Base-by-base conservation (phyloP, 2,329 filamentous ascomycete genomes). In the Colletotrichum australisinense region DNA sequence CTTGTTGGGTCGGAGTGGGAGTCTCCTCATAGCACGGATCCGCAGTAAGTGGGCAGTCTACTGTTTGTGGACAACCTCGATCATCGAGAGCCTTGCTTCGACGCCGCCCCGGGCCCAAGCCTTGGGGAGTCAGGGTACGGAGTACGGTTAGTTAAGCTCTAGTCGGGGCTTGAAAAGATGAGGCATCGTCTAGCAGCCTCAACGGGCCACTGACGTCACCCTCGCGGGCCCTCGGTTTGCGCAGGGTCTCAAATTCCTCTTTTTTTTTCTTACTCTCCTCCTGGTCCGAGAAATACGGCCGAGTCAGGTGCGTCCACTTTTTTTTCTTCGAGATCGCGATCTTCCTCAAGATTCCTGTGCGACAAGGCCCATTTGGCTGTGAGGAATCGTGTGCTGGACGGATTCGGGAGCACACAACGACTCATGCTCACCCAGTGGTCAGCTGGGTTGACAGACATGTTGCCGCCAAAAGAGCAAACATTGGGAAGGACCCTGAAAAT, bases 161-260 rank as follows among this genome's bases (percentile, higher is more conserved):
- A 35, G 59, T 59, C 65, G 58, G 70, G 35, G 52, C 22, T 59
- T 65, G 38, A 19, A 42, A 42, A 42, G 38, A 42, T 19, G 63
- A 58, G 56, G n/a, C 42, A 63, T 49, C 42, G 59, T 69, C 42
- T n/a, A 49, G n/a, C 32, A 60, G 59, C 52, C 59, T 52, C 53
- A 59, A 55, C 55, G 46, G 46, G 46, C 24, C 35, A 66, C 60
- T 71, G 71, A 73, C 71, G 71, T 73, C 71, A 73, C 62, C 9
- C 5, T 16, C 62, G 67, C 35, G 62, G 71, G 42, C 67, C 59
- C 62, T 57, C 22, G 46, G 71, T 49, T 71, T 38, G 71, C 60
- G 67, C 71, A 73, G 71, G 67, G 71, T 66, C 67, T 70, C 28
- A 55, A 35, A 14, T 35, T 19, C 19, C 32, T n/a, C 53, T 69